These are phyloP conservation scores for Nicotiana otophora DNA, from an alignment of 257 asterid genomes.

Conservation along the genomic window DNA sequence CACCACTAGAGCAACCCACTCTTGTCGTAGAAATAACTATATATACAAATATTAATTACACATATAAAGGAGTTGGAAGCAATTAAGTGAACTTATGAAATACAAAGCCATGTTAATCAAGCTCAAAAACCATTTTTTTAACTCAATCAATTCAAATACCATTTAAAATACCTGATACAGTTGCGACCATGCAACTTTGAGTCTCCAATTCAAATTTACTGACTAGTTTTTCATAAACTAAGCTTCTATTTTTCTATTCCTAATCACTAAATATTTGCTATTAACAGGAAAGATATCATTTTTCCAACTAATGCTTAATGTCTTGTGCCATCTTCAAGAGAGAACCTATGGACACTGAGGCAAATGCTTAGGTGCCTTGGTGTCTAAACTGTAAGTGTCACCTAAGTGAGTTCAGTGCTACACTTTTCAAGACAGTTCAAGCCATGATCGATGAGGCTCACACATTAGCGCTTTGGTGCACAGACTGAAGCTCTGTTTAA, in stretches of 20 bases:
- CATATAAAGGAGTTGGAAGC: neutral
- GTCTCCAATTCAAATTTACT: neutral
- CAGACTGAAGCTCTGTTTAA: neutral
- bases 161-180: neutral
- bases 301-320: neutral
- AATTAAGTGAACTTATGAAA: neutral
- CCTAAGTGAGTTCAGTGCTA: neutral
- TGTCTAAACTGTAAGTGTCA: neutral
- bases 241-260: neutral
- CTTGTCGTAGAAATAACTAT: neutral
- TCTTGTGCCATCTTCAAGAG: neutral
- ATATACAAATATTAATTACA: neutral
- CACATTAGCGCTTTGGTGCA: neutral
- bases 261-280: neutral
- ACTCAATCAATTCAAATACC: neutral
- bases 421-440: neutral
- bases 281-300: neutral
- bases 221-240: neutral
- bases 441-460: neutral
- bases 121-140: neutral
- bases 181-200: neutral
- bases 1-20: too few relatives aligned
- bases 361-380: neutral
- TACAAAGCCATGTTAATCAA: neutral
- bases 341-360: neutral